Conservation (phyloP, 768 basidiomycete species). For the Suillus subaureus region DNA sequence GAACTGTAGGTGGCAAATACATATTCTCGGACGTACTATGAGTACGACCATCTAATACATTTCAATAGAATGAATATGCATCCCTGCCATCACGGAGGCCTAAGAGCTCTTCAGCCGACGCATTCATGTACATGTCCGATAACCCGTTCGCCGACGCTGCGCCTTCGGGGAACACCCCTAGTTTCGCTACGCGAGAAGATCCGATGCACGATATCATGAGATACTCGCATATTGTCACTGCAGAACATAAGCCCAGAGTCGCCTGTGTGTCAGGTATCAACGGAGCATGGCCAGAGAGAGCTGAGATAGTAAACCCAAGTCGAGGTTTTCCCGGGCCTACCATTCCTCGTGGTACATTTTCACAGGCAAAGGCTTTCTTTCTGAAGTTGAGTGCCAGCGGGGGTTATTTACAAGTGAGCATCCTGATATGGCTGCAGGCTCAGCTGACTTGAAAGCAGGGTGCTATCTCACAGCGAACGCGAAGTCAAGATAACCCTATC, state of each 20-base stretch:
- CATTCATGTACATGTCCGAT: background rate
- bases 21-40: background rate
- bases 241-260: conserved; percentile 8
- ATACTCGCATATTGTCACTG: conserved; percentile 9
- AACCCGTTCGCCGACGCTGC: background rate
- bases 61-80: background rate
- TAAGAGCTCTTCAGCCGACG: background rate
- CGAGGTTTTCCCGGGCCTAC: background rate
- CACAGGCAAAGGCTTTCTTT: conserved; percentile 10
- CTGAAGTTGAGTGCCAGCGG: background rate
- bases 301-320: background rate
- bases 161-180: conserved; percentile 1
- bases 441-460: background rate
- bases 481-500: conserved; percentile 2
- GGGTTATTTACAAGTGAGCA: background rate
- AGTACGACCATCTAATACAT: background rate
- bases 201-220: background rate
- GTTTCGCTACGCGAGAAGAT: background rate
- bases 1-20: background rate
- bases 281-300: conserved; percentile 6
- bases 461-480: background rate
- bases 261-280: conserved; percentile 3
- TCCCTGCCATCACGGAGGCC: background rate
- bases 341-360: conserved; percentile 8
- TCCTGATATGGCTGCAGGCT: background rate